phyloP scores from a whole-genome alignment of 23 red algal genomes.

The Gracilaria caudata region DNA sequence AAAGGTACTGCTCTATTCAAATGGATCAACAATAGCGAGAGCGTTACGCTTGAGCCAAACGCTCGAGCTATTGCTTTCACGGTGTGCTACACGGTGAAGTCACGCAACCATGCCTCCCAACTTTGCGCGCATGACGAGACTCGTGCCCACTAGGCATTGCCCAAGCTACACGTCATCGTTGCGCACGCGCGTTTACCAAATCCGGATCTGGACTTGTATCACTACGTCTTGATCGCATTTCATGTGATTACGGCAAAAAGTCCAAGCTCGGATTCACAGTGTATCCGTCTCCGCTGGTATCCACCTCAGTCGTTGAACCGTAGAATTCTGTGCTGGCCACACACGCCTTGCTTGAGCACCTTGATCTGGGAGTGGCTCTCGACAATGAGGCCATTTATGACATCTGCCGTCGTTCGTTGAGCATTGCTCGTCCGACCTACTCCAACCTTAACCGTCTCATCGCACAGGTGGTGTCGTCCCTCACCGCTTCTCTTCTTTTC shows the following conservation, averaged over 20 bases:
- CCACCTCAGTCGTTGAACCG: conserved; percentile 98
- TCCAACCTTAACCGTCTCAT: conserved; percentile 98
- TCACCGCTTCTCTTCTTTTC: conserved; percentile 97
- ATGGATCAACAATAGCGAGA: too few relatives aligned
- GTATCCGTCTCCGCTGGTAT: conserved; percentile 97
- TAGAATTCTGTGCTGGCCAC: conserved; percentile 99
- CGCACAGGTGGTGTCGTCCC: conserved; percentile 97
- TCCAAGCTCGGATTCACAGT: conserved; percentile 98
- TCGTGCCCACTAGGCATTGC: too few relatives aligned
- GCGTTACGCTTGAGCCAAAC: too few relatives aligned
- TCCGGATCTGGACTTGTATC: conserved; percentile 96
- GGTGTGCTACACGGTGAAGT: too few relatives aligned
- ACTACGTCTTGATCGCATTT: conserved; percentile 93
- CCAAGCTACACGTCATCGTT: too few relatives aligned
- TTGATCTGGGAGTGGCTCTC: conserved; percentile 96
- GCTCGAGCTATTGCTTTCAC: too few relatives aligned
- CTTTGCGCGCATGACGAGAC: too few relatives aligned
- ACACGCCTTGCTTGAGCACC: conserved; percentile 95
- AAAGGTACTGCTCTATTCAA: too few relatives aligned
- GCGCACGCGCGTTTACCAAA: too few relatives aligned
- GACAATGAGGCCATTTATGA: conserved; percentile 99
- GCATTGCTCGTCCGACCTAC: conserved; percentile 94
- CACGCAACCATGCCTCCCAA: too few relatives aligned
- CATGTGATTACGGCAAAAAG: conserved; percentile 99
- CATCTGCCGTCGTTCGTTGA: conserved; percentile 89